A percentile compares a stretch with the other conserved stretches of the same genome.
Conservation (phyloP, 805 yeast genomes). For the Lipomyces spencermartinsiae region DNA sequence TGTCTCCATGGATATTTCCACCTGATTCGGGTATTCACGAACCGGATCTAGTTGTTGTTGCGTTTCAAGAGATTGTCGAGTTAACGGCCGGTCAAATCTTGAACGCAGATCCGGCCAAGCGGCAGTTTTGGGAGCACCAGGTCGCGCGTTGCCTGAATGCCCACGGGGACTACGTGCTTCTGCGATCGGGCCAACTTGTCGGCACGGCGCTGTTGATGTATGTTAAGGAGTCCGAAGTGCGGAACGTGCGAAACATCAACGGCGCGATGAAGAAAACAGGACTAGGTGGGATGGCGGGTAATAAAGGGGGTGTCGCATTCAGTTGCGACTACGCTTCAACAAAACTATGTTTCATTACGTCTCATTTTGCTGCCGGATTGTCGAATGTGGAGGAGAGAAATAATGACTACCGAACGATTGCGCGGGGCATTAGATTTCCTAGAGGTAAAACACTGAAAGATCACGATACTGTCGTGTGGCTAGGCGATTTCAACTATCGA, state of each 20-base stretch:
- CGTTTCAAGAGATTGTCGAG: slow-evolving; percentile 94
- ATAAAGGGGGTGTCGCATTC: slow-evolving; percentile 95
- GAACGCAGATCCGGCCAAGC: slow-evolving; percentile 80
- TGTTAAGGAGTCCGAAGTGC: slow-evolving; percentile 64
- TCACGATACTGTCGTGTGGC: slow-evolving; percentile 89
- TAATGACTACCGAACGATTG: slow-evolving; percentile 78
- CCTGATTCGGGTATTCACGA: slow-evolving; percentile 47
- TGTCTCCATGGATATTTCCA: slow-evolving; percentile 85
- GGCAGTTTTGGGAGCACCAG: slow-evolving; percentile 77
- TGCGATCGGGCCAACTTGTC: slow-evolving; percentile 89
- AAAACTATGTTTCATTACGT: slow-evolving; percentile 80
- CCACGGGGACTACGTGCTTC: slow-evolving; percentile 62
- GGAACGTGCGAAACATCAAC: slow-evolving; percentile 76
- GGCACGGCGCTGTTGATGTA: slow-evolving; percentile 82
- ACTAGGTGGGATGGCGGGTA: slow-evolving; percentile 94
- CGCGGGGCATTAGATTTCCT: slow-evolving; percentile 76
- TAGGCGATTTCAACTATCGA: slow-evolving; percentile 93
- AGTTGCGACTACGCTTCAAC: slow-evolving; percentile 83
- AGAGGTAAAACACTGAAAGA: slow-evolving; percentile 78
- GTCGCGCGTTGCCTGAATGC: slow-evolving; percentile 69
- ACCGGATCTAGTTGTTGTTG: slow-evolving; percentile 87
- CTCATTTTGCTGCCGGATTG: slow-evolving; percentile 94
- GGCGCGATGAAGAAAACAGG: slow-evolving; percentile 97
- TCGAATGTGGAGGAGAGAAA: slow-evolving; percentile 82
- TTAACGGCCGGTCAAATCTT: slow-evolving; percentile 88